A percentile compares a stretch with the other conserved stretches of the same genome.
Conservation (phyloP, 2,329 filamentous ascomycete species). For the Ophiostoma australiae region DNA sequence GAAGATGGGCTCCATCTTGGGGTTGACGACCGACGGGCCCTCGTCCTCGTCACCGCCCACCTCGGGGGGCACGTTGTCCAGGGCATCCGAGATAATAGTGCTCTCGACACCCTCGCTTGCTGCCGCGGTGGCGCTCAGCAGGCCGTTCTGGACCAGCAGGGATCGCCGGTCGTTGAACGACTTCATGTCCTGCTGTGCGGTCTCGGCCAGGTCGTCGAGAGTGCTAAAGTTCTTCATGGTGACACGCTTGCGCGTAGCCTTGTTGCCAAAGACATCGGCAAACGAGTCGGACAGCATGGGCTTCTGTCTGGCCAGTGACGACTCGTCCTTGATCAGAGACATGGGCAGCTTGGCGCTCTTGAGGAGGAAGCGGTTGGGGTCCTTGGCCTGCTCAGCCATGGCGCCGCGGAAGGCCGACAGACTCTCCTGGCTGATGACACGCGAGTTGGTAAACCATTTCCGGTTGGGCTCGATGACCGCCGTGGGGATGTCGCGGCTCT, state of each 20-base stretch:
- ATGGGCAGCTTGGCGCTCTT: slow-evolving; percentile 97
- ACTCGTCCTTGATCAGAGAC: slow-evolving; percentile 80
- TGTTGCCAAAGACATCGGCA: slow-evolving; percentile 84
- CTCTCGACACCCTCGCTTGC: slow-evolving; percentile 48
- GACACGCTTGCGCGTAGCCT: slow-evolving; percentile 85
- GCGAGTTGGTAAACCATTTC: slow-evolving; percentile 96
- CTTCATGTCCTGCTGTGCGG: slow-evolving; percentile 75
- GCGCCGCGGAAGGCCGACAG: slow-evolving; percentile 70
- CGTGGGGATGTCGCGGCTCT: slow-evolving; percentile 73
- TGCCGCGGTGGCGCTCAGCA: slow-evolving; percentile 55
- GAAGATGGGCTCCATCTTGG: slow-evolving; percentile 78
- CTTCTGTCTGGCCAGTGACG: slow-evolving; percentile 60
- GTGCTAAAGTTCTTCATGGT: slow-evolving; percentile 62
- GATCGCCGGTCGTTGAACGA: slow-evolving; percentile 67
- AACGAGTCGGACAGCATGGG: slow-evolving; percentile 49
- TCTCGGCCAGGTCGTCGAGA: slow-evolving; percentile 74
- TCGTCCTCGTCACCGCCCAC: slow-evolving; percentile 24
- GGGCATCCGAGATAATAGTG: slow-evolving; percentile 32
- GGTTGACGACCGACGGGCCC: slow-evolving; percentile 41
- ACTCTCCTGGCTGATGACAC: slow-evolving; percentile 80
- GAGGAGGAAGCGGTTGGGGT: slow-evolving; percentile 90
- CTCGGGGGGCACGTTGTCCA: slow-evolving; percentile 37
- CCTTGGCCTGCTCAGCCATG: slow-evolving; percentile 81
- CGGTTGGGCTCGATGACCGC: slow-evolving; percentile 92
- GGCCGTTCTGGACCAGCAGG: slow-evolving; percentile 62